phyloP scores from a whole-genome alignment of 257 asterid species.

The Asclepias syriaca region DNA sequence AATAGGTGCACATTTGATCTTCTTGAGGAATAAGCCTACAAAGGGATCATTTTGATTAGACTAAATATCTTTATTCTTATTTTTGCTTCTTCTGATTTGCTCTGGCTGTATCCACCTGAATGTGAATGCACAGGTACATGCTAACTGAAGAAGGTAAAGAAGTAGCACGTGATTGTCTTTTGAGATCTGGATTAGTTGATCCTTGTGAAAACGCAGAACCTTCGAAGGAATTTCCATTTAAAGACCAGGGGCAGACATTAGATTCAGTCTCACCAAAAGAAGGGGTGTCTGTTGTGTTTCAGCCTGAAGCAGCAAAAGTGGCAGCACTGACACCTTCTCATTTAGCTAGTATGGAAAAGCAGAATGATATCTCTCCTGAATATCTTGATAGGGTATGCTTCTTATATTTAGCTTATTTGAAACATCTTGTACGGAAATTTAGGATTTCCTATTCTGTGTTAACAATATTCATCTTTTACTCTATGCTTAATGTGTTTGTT shows the following conservation, averaged over 20 bases:
- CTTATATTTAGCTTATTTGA: background rate
- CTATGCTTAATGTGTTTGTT: background rate
- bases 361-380: constrained; percentile 49
- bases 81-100: background rate
- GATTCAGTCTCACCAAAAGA: constrained; percentile 23
- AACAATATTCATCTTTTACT: background rate
- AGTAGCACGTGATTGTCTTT: constrained; percentile 73
- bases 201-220: constrained; percentile 27
- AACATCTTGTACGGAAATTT: constrained; percentile 8
- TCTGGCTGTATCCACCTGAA: background rate
- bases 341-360: constrained; percentile 35
- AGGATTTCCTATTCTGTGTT: background rate
- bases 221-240: constrained; percentile 24
- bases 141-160: constrained; percentile 90
- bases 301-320: constrained; percentile 29
- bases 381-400: constrained; percentile 53
- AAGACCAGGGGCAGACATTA: constrained; percentile 30
- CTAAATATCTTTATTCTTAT: background rate
- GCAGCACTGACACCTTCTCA: constrained; percentile 26
- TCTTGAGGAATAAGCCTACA: background rate
- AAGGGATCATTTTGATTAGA: background rate
- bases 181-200: constrained; percentile 60
- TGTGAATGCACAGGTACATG: constrained; percentile 61
- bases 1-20: background rate
- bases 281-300: constrained; percentile 30